Evolutionary conservation across 139 green algal genomes (phyloP).

Genomic region (Auxenochlorella pyrenoidosa): DNA sequence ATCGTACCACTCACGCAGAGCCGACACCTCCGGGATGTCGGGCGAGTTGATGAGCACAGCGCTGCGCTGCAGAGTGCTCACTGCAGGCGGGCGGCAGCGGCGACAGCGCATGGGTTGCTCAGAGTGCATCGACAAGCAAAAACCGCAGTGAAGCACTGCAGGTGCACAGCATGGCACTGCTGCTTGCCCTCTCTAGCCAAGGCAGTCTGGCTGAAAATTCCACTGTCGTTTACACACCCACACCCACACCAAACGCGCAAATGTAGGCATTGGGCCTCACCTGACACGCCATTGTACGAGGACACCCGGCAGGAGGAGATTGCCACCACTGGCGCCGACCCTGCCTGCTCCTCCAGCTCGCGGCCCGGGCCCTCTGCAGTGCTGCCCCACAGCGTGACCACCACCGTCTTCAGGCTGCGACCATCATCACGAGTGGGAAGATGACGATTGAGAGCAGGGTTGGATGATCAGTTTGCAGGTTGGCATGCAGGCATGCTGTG

Average conservation of each 20-base stretch:
- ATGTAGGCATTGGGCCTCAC: background rate
- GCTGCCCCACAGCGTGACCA: slow-evolving; percentile 81
- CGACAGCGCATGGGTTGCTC: too few relatives aligned
- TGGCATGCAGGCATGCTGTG: too few relatives aligned
- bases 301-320: slow-evolving; percentile 66
- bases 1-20: slow-evolving; percentile 72
- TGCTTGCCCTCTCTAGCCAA: too few relatives aligned
- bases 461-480: too few relatives aligned
- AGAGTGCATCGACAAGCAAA: background rate
- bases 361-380: slow-evolving; percentile 42
- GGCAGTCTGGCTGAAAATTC: too few relatives aligned
- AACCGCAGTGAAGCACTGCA: too few relatives aligned
- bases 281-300: slow-evolving; percentile 78
- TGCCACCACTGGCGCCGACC: slow-evolving; percentile 38
- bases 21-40: slow-evolving; percentile 46
- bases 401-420: slow-evolving; percentile 72
- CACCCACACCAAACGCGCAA: too few relatives aligned
- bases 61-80: slow-evolving; percentile 44
- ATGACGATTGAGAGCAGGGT: too few relatives aligned
- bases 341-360: slow-evolving; percentile 58
- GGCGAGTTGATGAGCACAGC: slow-evolving; percentile 65
- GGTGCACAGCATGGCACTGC: too few relatives aligned
- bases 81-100: background rate
- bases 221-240: too few relatives aligned
- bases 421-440: background rate